A percentile compares a stretch with the other conserved stretches of the same genome.
Evolutionary conservation across 768 basidiomycete species (phyloP).

Genomic region (Glaciozyma antarctica): DNA sequence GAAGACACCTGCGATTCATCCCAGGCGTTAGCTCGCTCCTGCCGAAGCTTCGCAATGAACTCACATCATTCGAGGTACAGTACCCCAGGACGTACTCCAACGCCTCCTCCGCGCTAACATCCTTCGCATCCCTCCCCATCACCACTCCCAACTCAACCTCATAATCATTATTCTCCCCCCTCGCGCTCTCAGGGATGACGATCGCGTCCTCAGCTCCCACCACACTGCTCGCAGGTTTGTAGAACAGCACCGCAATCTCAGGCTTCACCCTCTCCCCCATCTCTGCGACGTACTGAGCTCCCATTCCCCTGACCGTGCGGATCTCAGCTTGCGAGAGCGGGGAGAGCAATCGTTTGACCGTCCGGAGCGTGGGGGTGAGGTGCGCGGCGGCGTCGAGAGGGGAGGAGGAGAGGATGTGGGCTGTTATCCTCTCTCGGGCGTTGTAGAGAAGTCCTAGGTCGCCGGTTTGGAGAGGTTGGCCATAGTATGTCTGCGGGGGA

Average conservation of each 20-base stretch:
- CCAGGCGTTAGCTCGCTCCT: neutral
- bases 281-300: conserved; percentile 15
- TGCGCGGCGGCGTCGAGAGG: neutral
- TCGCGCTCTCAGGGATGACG: conserved; percentile 32
- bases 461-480: conserved; percentile 3
- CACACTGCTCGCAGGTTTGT: conserved; percentile 37
- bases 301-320: conserved; percentile 21
- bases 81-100: conserved; percentile 38
- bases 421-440: neutral
- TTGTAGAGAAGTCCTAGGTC: conserved; percentile 18
- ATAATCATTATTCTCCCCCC: conserved; percentile 35
- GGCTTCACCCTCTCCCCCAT: neutral
- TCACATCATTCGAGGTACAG: conserved; percentile 37
- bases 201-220: conserved; percentile 36
- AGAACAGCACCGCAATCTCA: conserved; percentile 32
- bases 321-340: conserved; percentile 11
- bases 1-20: conserved; percentile 4
- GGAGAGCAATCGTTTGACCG: conserved; percentile 15
- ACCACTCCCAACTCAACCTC: conserved; percentile 40
- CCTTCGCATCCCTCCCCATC: conserved; percentile 37
- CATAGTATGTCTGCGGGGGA: conserved; percentile 16
- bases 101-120: conserved; percentile 38
- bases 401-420: conserved; percentile 6
- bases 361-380: conserved; percentile 3
- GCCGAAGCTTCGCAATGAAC: neutral